Base-by-base conservation (phyloP, 2,329 filamentous ascomycete genomes). In the Emergomyces orientalis region DNA sequence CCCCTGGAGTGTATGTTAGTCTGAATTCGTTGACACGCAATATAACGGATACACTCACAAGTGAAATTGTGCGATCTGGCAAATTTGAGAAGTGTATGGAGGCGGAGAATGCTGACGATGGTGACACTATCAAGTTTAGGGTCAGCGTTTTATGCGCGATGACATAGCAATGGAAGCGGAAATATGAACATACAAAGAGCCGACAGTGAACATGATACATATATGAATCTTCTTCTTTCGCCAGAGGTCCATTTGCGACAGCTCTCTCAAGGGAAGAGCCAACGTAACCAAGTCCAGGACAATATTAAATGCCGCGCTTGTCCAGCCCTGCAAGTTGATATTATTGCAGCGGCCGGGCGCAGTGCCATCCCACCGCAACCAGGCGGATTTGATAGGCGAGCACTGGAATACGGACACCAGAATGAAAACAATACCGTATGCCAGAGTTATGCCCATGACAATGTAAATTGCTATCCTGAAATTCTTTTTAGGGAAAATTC, bases 71-170 rank as follows among this genome's bases (percentile, higher is more conserved):
- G 47, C 11, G 51, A 22, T 14, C 39, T 37, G 3, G 51, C 39
- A 11, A 60, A 61, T 43, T 27, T 14, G 14, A 37, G 13, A 25
- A 66, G 60, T 1, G 61, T 65, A 5, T 52, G 64, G 62, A 75
- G 73, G 17, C 78, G 75, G 62, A 79, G 63, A 54, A 79, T 76
- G 14, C 77, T 79, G 2, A 77, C 79, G 45, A 79, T 67, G 37
- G 72, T 75, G 41, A 74, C 71, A 54, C 72, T 27, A 75, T 54
- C 27, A 60, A 13, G 30, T n/a, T 27, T 54, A 7, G 30, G 22
- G 34, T 61, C 25, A 47, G 39, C 4, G 22, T 49, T 52, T 45
- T 25, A 32, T 32, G 13, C 25, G 22, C 22, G n/a, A 39, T 47
- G 27, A 27, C 6, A 47, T 30, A 22, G 8, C 4, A n/a, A 2